These are phyloP conservation scores for Patellifolia procumbens DNA, from an alignment of 179 eudicot species.

Conservation along the genomic window DNA sequence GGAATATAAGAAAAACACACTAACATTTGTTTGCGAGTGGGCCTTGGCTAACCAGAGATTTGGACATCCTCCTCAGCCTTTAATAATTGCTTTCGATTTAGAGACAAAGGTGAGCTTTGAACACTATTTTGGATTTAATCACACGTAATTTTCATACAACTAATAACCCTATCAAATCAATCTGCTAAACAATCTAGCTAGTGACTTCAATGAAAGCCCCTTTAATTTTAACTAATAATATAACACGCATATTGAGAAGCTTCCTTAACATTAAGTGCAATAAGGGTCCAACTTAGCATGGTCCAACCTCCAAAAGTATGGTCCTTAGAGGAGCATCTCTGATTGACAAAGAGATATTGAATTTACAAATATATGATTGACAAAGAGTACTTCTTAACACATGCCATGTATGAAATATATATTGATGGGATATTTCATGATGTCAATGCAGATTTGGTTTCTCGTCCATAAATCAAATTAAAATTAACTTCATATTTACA, in stretches of 20 bases:
- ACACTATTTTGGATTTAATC: slow-evolving; percentile 37
- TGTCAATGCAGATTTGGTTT: too few relatives aligned
- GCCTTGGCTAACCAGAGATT: slow-evolving; percentile 17
- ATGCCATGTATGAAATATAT: too few relatives aligned
- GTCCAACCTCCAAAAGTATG: not conserved
- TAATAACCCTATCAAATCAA: slow-evolving; percentile 15
- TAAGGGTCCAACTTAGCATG: slow-evolving; percentile 15
- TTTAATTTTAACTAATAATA: slow-evolving; percentile 1
- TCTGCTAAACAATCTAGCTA: not conserved
- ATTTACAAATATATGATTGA: too few relatives aligned
- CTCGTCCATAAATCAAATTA: too few relatives aligned
- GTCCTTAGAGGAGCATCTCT: slow-evolving; percentile 2
- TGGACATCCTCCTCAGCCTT: slow-evolving; percentile 34
- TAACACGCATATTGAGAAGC: not conserved
- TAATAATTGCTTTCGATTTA: slow-evolving; percentile 42
- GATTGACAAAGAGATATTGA: too few relatives aligned
- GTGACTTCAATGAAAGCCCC: not conserved
- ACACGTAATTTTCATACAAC: not conserved
- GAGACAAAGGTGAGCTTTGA: slow-evolving; percentile 37
- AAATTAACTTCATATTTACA: too few relatives aligned
- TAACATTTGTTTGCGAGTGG: slow-evolving; percentile 27
- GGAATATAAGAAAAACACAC: too few relatives aligned
- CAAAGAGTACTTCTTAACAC: too few relatives aligned
- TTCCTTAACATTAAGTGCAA: slow-evolving; percentile 18
- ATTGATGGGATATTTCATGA: too few relatives aligned